Base-by-base conservation (phyloP, 805 yeast species). In the Kuraishia floccosa region DNA sequence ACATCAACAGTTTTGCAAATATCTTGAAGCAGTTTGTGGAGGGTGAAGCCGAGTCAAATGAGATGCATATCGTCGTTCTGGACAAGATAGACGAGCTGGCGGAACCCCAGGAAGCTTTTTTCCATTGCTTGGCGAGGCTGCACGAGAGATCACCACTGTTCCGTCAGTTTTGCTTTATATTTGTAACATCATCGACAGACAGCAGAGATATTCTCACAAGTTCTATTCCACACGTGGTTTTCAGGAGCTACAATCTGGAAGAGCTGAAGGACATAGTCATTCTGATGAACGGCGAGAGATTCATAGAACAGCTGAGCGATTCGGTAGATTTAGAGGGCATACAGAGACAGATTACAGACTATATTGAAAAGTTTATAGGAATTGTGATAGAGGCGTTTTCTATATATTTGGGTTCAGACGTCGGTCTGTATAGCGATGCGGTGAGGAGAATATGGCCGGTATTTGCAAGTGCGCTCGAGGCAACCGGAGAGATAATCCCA, bases 361-460 rank as follows among this genome's bases (percentile, higher is more conserved):
- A 59, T 33, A 59, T 64, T 63, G 35, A 40, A 13, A 58, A 59
- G 24, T 70, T 56, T 35, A 48, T 63, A 13, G 60, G 58, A 24
- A 43, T 68, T 17, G 52, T 69, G 13, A 55, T 67, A 12, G 72
- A 68, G 36, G 52, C 68, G 20, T 66, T 54, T 35, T 54, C 46
- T 28, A 54, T 61, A 5, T 66, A 60, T 39, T 50, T 69, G 13
- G 75, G 76, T 0, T 40, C 64, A 0, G 63, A 65, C 37, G 39
- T 70, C 28, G 47, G 47, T 17, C 37, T 64, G 12, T 41, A 65
- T 3, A 36, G 16, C 7, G 51, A 53, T 3, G 47, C 46, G 1
- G 30, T 54, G 23, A 41, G 34, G 2, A 42, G 46, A 23, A 28
- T 50, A 6, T 54, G 58, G 57, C 55, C 53, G 1, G 13, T 42